Evolutionary conservation across 2,329 filamentous ascomycete genomes (phyloP), one percentile per base, ranked within the genome.

Genomic region (Epicoccum sorghinum): DNA sequence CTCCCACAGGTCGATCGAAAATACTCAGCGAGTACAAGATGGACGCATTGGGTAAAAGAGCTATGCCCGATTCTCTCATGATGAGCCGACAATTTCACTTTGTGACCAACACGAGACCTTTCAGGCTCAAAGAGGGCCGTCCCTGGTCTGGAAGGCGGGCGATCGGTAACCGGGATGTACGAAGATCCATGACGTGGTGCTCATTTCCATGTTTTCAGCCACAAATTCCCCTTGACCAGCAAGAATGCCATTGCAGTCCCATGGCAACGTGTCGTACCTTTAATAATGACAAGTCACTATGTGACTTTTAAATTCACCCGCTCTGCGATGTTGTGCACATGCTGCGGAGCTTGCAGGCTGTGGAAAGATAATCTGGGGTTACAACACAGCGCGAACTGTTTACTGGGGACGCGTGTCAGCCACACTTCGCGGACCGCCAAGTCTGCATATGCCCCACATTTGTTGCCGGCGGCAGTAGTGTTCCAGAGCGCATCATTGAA

Each of bases 161-260:
- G 52, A 55, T 55, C 52, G 41, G 41, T 50, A 18, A 23, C 52
- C 42, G 32, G 52, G 52, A 55, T 55, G 46, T 23, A 7, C 30
- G 52, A 38, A 55, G 46, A 55, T 50, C 52, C 52, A 55, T 50
- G 46, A 55, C 52, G 52, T 50, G 36, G 24, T 49, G 41, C 29
- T 24, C 40, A 40, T 41, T 55, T 55, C 36, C 46, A 55, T 55
- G 52, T 42, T 55, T 55, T 50, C 46, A 55, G 52, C 52, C 52
- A 55, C 52, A 55, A 45, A 46, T 50, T 35, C 46, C 41, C 37
- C 38, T n/a, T 9, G 6, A 30, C 42, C 7, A 23, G 23, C 25
- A 50, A 46, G 41, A 50, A 55, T 50, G 52, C 36, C 41, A 46
- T 43, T 46, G 7, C 36, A 22, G 14, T 47, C n/a, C 30, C 30